Percentiles rank a stretch among this genome's conserved stretches.
These are phyloP conservation scores for Globisporangium okanoganense DNA, from an alignment of 352 stramenopile species.

Conservation along the genomic window DNA sequence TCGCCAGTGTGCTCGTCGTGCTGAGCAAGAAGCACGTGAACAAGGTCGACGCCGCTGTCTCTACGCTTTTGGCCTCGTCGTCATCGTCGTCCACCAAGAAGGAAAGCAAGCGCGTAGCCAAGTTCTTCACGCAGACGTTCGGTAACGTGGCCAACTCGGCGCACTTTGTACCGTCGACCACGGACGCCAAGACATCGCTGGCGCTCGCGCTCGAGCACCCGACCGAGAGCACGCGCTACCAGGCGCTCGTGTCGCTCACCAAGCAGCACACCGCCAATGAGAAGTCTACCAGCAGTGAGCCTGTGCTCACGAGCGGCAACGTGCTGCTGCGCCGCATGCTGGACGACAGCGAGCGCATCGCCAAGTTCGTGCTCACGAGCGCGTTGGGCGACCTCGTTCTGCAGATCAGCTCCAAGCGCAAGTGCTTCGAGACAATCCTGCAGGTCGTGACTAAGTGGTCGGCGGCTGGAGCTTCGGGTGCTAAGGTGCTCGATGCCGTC, in stretches of 20 bases:
- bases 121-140: conserved; percentile 68
- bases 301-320: conserved; percentile 45
- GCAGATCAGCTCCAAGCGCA: conserved; percentile 44
- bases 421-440: conserved; percentile 45
- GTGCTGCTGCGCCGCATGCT: conserved; percentile 67
- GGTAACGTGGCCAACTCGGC: conserved; percentile 69
- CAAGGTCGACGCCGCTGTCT: conserved; percentile 45
- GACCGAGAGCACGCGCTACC: conserved; percentile 68
- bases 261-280: conserved; percentile 31
- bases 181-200: conserved; percentile 68
- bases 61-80: conserved; percentile 20
- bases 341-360: conserved; percentile 73
- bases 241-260: conserved; percentile 62
- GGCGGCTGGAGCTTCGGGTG: background rate
- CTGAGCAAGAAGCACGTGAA: conserved; percentile 61
- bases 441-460: conserved; percentile 54
- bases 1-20: conserved; percentile 37
- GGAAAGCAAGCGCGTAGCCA: conserved; percentile 44
- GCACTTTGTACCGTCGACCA: conserved; percentile 62
- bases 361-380: conserved; percentile 49
- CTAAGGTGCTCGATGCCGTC: conserved; percentile 38
- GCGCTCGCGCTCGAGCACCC: conserved; percentile 76
- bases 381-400: conserved; percentile 57
- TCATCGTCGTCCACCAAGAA: conserved; percentile 30
- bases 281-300: conserved; percentile 9